A percentile compares a stretch with the other conserved stretches of the same genome.
phyloP scores from a whole-genome alignment of 257 asterid species.

The Cinchona pubescens region DNA sequence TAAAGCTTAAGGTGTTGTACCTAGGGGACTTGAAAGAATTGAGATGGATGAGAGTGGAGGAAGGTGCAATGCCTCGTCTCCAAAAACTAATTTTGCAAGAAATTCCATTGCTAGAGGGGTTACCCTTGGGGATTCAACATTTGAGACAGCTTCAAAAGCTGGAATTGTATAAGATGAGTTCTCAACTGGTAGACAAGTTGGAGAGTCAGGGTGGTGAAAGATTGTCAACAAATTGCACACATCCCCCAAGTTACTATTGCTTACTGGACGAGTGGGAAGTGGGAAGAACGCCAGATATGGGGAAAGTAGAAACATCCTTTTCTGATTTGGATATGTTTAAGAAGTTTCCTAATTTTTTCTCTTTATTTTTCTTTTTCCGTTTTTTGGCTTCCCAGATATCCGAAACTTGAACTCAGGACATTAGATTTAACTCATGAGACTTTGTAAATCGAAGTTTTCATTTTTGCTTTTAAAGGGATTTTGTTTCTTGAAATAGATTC shows the following conservation, averaged over 20 bases:
- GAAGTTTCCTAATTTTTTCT: no score
- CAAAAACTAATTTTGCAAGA: no score
- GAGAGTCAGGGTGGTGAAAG: background rate
- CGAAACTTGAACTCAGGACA: no score
- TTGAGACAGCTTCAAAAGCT: background rate
- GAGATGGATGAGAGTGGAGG: no score
- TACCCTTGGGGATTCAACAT: conserved; percentile 3
- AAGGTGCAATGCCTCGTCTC: no score
- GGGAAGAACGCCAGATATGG: background rate
- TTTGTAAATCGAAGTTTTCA: background rate
- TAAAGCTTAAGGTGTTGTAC: no score
- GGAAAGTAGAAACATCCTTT: background rate
- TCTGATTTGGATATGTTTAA: no score
- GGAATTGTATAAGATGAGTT: background rate
- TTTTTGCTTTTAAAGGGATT: background rate
- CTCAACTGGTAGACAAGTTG: background rate
- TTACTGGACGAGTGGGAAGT: background rate
- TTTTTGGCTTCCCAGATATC: no score
- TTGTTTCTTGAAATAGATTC: background rate
- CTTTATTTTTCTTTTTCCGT: no score
- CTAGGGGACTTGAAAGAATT: no score
- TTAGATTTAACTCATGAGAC: background rate
- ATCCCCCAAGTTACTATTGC: background rate
- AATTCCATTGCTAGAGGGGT: conserved; percentile 18
- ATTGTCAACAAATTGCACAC: background rate